phyloP scores from a whole-genome alignment of 441 rosid genomes.

The Pelargonium cotyledonis region DNA sequence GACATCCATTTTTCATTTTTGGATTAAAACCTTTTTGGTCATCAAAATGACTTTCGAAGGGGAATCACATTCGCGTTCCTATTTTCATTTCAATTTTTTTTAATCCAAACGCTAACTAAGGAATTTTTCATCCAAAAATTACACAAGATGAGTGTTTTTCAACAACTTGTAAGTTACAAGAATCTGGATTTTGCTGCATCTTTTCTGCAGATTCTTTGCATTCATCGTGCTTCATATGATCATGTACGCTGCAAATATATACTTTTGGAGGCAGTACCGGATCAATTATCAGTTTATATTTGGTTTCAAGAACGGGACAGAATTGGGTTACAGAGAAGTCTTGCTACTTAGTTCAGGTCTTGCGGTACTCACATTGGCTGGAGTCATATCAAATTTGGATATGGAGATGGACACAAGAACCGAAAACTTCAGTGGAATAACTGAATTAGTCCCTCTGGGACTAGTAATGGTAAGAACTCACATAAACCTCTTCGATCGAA shows the following conservation, averaged over 20 bases:
- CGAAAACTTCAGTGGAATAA: slow-evolving; percentile 38
- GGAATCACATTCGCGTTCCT: too few species aligned
- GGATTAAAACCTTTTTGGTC: too few species aligned
- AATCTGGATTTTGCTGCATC: not conserved
- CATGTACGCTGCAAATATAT: slow-evolving; percentile 51
- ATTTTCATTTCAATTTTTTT: too few species aligned
- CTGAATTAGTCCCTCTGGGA: slow-evolving; percentile 63
- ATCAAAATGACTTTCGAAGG: too few species aligned
- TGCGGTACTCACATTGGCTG: slow-evolving; percentile 51
- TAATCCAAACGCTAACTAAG: too few species aligned
- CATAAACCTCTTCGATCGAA: not conserved
- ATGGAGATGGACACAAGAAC: slow-evolving; percentile 79
- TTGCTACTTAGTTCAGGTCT: slow-evolving; percentile 51
- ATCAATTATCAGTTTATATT: slow-evolving; percentile 69
- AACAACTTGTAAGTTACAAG: not conserved
- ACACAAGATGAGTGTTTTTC: not conserved
- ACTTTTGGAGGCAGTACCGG: slow-evolving; percentile 57
- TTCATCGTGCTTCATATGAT: slow-evolving; percentile 65
- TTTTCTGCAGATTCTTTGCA: slow-evolving; percentile 51
- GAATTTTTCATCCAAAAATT: too few species aligned
- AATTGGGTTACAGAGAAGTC: slow-evolving; percentile 58
- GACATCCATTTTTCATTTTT: too few species aligned
- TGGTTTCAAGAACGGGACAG: slow-evolving; percentile 66
- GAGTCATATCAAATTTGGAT: slow-evolving; percentile 58
- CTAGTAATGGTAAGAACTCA: slow-evolving; percentile 41